Percentiles rank a stretch among this genome's conserved stretches.
Conservation (phyloP, 2,329 filamentous ascomycete species). For the Colletotrichum sp. region DNA sequence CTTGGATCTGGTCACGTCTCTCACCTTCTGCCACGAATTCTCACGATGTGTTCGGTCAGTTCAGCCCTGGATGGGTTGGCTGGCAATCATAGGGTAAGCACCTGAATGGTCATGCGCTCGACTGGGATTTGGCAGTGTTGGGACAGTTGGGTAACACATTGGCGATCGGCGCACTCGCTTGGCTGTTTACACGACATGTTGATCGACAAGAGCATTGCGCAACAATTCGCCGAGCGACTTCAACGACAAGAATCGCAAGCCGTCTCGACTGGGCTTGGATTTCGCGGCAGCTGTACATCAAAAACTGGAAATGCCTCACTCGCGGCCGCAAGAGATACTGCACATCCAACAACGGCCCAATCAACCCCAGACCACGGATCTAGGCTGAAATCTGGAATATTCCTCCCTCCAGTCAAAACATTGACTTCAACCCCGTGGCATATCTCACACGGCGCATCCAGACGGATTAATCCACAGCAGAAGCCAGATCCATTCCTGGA, state of each 20-base stretch:
- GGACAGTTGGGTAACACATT: not conserved
- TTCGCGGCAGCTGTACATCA: not conserved
- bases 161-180: not conserved
- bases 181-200: not conserved
- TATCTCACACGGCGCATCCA: not conserved
- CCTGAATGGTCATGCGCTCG: not conserved
- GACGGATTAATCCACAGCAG: not conserved
- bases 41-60: not conserved
- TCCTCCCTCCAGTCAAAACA: slow-evolving; percentile 13
- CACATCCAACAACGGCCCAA: not conserved
- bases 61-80: not conserved
- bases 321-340: not conserved
- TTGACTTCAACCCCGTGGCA: slow-evolving; percentile 4
- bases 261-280: not conserved
- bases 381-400: not conserved
- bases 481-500: not conserved
- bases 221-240: not conserved
- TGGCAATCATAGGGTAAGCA: not conserved
- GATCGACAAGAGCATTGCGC: not conserved
- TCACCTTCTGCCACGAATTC: not conserved
- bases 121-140: not conserved
- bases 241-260: not conserved
- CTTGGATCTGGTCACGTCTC: not conserved
- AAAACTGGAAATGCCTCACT: not conserved
- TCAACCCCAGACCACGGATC: not conserved